phyloP scores from a whole-genome alignment of 2,329 filamentous ascomycete genomes.

The Sarocladium strictum region DNA sequence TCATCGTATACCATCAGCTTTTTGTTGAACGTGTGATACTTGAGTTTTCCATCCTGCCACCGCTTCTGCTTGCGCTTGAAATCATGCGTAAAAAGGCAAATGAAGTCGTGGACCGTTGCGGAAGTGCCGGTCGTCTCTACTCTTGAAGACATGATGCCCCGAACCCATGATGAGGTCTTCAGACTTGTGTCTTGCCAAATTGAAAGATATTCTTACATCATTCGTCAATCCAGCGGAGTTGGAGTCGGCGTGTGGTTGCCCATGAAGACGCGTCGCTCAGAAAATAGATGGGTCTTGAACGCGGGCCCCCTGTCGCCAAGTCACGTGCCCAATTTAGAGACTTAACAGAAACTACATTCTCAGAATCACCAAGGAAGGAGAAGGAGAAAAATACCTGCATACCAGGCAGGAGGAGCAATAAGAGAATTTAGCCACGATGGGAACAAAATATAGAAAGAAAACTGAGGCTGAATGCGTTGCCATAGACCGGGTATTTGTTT shows the following conservation, averaged over 20 bases:
- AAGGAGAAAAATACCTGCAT: too few relatives aligned
- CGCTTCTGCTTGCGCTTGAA: slow-evolving; percentile 80
- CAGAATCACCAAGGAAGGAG: too few relatives aligned
- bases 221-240: neutral
- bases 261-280: neutral
- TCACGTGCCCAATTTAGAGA: neutral
- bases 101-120: slow-evolving; percentile 73
- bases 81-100: slow-evolving; percentile 84
- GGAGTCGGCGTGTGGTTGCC: neutral
- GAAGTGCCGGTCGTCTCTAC: slow-evolving; percentile 29
- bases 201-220: too few relatives aligned
- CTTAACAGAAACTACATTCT: too few relatives aligned
- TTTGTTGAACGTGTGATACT: slow-evolving; percentile 87
- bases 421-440: too few relatives aligned
- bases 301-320: neutral
- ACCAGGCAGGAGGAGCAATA: too few relatives aligned
- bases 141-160: neutral
- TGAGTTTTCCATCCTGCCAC: slow-evolving; percentile 88
- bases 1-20: slow-evolving; percentile 88
- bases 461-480: too few relatives aligned
- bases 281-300: neutral
- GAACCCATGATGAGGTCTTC: neutral
- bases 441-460: too few relatives aligned
- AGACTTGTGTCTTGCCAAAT: too few relatives aligned
- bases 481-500: too few relatives aligned